Base-by-base conservation (phyloP, 2,329 filamentous ascomycete genomes). In the Metarhizium guizhouense region DNA sequence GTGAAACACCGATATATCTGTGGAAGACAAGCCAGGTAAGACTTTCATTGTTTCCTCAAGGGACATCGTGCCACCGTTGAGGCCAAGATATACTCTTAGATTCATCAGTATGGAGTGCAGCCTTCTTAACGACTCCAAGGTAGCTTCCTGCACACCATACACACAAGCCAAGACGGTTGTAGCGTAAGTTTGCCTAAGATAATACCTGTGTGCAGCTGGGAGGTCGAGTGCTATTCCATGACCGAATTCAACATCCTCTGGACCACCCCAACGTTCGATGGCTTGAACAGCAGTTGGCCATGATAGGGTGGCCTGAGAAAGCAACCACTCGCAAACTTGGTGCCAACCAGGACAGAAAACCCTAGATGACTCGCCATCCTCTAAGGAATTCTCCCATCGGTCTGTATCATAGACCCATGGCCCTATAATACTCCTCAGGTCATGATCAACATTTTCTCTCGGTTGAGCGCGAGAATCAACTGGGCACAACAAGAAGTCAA, bases 231-330 rank as follows among this genome's bases (percentile, higher is more conserved):
- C 74, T 7, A 78, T 77, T 60, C 78, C 81, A 13, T 79, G 81
- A 3, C 84, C 86, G 4, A 90, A 67, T 60, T 91, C 85, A 50
- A 86, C 77, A 64, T 92, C 88, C 6, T 74, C 74, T 0, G 87
- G 86, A 0, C 88, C 88, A 62, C 86, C 82, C 88, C 88, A 93
- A 60, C 87, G 80, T 58, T 84, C 79, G 38, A 91, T 73, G 7
- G 80, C 83, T 51, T 77, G 76, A 36, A 84, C 75, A n/a, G 82
- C 80, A n/a, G 84, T 73, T 30, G 69, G 72, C 77, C 89, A 87
- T 16, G 83, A 79, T 20, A 74, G 74, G 4, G 75, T 73, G 1
- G 87, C 83, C 58, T 83, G 81, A 3, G 72, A 65, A 14, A 80
- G 74, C 43, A 93, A 75, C 87, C 87, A 92, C 54, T 79, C 74